Evolutionary conservation across 805 yeast genomes (phyloP).

Genomic region (Saccharomycopsis vini): DNA sequence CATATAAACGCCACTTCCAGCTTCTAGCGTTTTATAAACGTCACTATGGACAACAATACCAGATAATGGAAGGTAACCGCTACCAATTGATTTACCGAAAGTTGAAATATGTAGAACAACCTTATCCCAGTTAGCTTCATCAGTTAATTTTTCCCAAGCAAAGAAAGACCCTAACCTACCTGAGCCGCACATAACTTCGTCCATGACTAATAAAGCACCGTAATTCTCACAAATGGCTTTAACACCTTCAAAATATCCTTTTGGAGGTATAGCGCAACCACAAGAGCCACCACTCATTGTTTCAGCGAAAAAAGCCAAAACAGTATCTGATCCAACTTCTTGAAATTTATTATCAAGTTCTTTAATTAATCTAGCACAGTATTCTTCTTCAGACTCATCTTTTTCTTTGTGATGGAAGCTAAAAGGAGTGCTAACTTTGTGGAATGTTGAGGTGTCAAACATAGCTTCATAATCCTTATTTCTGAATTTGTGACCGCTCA

Average conservation of each 20-base stretch:
- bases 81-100: constrained; percentile 38
- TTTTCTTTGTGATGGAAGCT: constrained; percentile 12
- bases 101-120: constrained; percentile 38
- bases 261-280: constrained; percentile 34
- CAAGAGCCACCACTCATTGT: constrained; percentile 38
- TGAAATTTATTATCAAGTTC: constrained; percentile 35
- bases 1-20: constrained; percentile 29
- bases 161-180: constrained; percentile 41
- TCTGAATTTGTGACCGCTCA: constrained; percentile 31
- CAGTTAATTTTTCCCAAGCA: constrained; percentile 34
- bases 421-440: constrained; percentile 17
- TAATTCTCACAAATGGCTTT: constrained; percentile 40
- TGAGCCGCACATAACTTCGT: constrained; percentile 48
- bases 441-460: constrained; percentile 25
- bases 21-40: constrained; percentile 28
- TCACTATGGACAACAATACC: constrained; percentile 32
- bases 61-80: constrained; percentile 39
- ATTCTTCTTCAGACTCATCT: constrained; percentile 31
- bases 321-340: constrained; percentile 33
- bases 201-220: constrained; percentile 39
- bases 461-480: not conserved
- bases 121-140: constrained; percentile 22
- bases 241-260: constrained; percentile 38
- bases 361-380: constrained; percentile 29
- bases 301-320: constrained; percentile 36